phyloP scores from a whole-genome alignment of 768 basidiomycete genomes.

The Russula emetica region DNA sequence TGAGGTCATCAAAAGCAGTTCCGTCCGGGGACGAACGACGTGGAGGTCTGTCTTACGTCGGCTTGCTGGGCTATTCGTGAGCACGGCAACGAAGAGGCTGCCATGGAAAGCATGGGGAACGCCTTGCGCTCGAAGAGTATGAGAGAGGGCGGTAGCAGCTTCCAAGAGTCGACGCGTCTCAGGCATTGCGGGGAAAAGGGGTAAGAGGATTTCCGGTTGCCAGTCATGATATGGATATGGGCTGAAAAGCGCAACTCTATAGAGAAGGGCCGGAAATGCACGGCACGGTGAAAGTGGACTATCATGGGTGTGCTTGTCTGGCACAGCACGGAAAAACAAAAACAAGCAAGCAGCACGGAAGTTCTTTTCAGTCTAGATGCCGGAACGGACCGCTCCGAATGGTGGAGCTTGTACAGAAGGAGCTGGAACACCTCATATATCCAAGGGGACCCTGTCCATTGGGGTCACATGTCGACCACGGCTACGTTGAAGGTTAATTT shows the following conservation, averaged over 20 bases:
- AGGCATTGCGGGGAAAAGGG: conserved; percentile 46
- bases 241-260: conserved; percentile 23
- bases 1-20: conserved; percentile 19
- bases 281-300: conserved; percentile 7
- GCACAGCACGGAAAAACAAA: conserved; percentile 17
- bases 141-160: conserved; percentile 72
- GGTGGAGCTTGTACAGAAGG: conserved; percentile 25
- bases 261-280: conserved; percentile 15
- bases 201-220: conserved; percentile 38
- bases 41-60: conserved; percentile 47
- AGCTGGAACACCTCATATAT: conserved; percentile 4
- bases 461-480: conserved; percentile 23
- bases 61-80: conserved; percentile 61
- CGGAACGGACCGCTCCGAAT: conserved; percentile 22
- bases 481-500: conserved; percentile 22
- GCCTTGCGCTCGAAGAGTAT: conserved; percentile 48
- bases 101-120: conserved; percentile 84
- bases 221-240: conserved; percentile 48
- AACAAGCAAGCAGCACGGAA: conserved; percentile 9
- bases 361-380: conserved; percentile 15
- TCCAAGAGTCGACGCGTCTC: conserved; percentile 72
- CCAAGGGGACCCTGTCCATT: conserved; percentile 4
- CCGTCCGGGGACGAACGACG: conserved; percentile 8
- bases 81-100: conserved; percentile 61
- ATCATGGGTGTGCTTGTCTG: conserved; percentile 1